A percentile compares a stretch with the other conserved stretches of the same genome.
These are phyloP conservation scores for Kazachstania sp. DNA, from an alignment of 1,139 yeast genomes.

Conservation along the genomic window DNA sequence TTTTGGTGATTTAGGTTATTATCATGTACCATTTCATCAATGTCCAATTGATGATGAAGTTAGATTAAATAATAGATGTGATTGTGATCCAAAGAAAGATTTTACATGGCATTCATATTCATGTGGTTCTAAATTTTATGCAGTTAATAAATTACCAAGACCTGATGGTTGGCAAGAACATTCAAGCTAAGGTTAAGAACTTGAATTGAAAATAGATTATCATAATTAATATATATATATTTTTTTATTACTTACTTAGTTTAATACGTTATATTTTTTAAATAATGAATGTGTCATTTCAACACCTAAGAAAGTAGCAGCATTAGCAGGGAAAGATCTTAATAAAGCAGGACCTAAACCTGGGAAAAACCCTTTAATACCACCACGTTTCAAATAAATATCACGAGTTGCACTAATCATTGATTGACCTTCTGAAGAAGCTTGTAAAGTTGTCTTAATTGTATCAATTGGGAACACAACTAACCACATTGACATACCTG, in stretches of 20 bases:
- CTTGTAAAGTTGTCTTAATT: conserved; percentile 78
- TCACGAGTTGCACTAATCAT: conserved; percentile 58
- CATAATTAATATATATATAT: conserved; percentile 1
- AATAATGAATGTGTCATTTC: conserved; percentile 74
- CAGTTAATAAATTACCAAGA: conserved; percentile 50
- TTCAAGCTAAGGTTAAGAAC: conserved; percentile 1
- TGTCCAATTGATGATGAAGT: conserved; percentile 65
- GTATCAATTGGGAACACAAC: conserved; percentile 96
- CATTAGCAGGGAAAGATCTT: conserved; percentile 95
- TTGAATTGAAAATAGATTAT: neutral
- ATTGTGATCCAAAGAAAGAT: conserved; percentile 65
- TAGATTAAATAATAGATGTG: conserved; percentile 51
- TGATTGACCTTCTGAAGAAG: conserved; percentile 45
- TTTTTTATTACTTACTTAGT: neutral
- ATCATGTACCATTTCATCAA: conserved; percentile 70
- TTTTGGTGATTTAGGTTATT: conserved; percentile 78
- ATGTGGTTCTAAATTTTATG: conserved; percentile 69
- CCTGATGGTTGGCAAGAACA: conserved; percentile 66
- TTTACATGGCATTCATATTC: conserved; percentile 84
- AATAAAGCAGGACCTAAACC: conserved; percentile 94
- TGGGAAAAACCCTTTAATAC: conserved; percentile 90
- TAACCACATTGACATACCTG: conserved; percentile 96
- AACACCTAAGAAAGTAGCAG: conserved; percentile 94
- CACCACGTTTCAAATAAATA: conserved; percentile 58
- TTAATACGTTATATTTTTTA: conserved; percentile 30